Conservation (phyloP, 2,329 filamentous ascomycete species). For the Colletotrichum eleusines region DNA sequence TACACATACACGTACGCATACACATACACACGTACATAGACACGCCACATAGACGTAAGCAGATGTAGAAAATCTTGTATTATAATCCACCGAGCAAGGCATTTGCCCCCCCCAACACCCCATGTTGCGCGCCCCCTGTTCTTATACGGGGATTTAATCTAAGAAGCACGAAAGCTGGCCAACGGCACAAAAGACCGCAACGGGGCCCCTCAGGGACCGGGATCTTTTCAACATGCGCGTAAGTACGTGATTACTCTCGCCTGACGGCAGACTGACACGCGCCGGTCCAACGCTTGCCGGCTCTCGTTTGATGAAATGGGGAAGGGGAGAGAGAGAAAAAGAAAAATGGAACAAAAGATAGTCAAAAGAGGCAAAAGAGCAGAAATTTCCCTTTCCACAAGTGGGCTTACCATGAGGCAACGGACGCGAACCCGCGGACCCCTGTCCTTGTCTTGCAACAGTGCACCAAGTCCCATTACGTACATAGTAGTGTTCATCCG, state of each 20-base stretch:
- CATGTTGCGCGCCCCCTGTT: conserved; percentile 18
- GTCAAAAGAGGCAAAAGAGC: background rate
- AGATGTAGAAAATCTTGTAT: conserved; percentile 36
- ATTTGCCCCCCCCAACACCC: background rate
- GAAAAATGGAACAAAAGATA: background rate
- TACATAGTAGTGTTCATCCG: background rate
- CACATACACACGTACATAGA: background rate
- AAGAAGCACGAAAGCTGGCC: conserved; percentile 9
- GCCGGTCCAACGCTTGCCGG: background rate
- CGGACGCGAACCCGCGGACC: background rate
- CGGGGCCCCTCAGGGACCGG: background rate
- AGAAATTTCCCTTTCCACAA: background rate
- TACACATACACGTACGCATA: background rate
- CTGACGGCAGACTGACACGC: background rate
- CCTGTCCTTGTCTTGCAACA: background rate
- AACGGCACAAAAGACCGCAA: conserved; percentile 8
- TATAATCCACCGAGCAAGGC: conserved; percentile 29
- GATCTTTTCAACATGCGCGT: no score
- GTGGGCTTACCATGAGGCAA: no score
- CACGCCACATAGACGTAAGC: background rate
- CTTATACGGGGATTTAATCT: conserved; percentile 16
- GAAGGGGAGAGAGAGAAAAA: no score
- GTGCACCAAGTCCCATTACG: background rate
- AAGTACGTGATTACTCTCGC: background rate
- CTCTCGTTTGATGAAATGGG: no score